phyloP scores from a whole-genome alignment of 176 grass and related monocot species.

The Ensete glaucum region DNA sequence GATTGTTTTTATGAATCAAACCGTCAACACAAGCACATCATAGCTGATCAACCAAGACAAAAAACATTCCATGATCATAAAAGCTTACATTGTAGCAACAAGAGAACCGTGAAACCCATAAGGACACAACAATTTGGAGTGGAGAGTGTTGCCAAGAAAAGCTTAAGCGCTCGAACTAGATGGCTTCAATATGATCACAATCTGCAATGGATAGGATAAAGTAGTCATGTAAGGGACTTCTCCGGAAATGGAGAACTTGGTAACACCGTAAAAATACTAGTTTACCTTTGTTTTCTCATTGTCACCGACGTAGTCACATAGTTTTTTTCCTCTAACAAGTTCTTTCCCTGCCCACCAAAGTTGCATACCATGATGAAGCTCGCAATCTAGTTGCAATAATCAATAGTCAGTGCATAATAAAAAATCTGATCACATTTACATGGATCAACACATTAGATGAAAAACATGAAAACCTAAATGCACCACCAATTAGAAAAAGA shows the following conservation, averaged over 20 bases:
- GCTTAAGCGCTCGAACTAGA: not conserved
- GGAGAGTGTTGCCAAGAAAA: not conserved
- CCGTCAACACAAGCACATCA: no score
- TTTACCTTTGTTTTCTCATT: conserved; percentile 75
- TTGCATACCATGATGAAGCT: conserved; percentile 10
- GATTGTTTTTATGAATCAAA: no score
- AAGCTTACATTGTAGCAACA: not conserved
- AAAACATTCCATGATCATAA: not conserved
- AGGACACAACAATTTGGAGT: not conserved
- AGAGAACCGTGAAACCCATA: not conserved
- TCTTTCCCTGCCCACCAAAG: conserved; percentile 65
- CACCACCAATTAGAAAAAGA: not conserved
- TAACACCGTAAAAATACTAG: not conserved
- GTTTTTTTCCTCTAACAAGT: conserved; percentile 32
- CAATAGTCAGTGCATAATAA: not conserved
- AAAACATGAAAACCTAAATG: not conserved
- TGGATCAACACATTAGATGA: not conserved
- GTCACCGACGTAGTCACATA: conserved; percentile 42
- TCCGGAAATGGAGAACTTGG: not conserved
- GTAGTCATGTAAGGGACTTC: not conserved
- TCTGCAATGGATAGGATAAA: not conserved
- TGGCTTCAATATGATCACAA: conserved; percentile 20
- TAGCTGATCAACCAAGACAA: not conserved
- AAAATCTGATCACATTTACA: not conserved
- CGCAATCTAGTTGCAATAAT: not conserved